Evolutionary conservation across 169 alveolate species (phyloP).

Genomic region (Plasmodium fragile): DNA sequence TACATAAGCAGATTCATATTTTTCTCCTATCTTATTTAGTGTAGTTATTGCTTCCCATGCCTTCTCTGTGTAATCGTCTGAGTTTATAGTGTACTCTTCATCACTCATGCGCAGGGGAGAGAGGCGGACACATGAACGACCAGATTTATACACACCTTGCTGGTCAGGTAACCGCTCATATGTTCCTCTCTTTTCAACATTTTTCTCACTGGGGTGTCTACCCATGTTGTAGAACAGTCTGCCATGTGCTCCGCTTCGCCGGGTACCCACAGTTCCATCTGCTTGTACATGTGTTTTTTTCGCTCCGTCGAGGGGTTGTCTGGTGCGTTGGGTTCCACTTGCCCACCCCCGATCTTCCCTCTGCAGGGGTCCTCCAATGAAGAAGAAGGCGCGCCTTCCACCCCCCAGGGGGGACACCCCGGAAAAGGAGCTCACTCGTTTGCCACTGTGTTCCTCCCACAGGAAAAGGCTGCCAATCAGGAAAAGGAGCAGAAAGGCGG

Average conservation of each 20-base stretch:
- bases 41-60: conserved; percentile 92
- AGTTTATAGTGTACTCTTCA: conserved; percentile 87
- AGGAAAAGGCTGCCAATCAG: conserved; percentile 1
- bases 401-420: not conserved
- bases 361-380: not conserved
- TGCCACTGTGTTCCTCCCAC: not conserved
- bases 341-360: not conserved
- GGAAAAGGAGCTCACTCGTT: not conserved
- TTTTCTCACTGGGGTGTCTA: not conserved
- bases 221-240: not conserved
- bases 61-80: conserved; percentile 91
- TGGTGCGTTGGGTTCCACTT: not conserved
- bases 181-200: not conserved
- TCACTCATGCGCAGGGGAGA: conserved; percentile 53
- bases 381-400: not conserved
- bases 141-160: not conserved
- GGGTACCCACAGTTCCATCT: not conserved
- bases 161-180: not conserved
- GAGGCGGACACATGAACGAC: not conserved
- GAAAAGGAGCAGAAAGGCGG: not conserved
- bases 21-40: conserved; percentile 85
- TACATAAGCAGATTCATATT: conserved; percentile 87
- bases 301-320: not conserved
- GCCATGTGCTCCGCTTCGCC: not conserved
- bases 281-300: not conserved